phyloP scores from a whole-genome alignment of 2,329 filamentous ascomycete species.

The Fusarium sp. region DNA sequence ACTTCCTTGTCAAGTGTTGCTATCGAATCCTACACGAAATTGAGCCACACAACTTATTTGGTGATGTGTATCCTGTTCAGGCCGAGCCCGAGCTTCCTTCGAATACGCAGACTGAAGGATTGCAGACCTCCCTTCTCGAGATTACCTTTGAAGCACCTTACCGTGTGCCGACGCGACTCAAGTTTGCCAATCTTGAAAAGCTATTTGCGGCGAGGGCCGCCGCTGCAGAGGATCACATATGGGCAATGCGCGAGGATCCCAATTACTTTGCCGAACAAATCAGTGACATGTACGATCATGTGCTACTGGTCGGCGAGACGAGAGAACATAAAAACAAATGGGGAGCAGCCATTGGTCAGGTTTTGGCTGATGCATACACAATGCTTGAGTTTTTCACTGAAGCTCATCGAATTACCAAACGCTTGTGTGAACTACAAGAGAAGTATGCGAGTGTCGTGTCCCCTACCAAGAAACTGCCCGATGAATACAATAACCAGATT shows the following conservation, averaged over 20 bases:
- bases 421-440: background rate
- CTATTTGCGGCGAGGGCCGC: background rate
- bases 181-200: background rate
- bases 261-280: background rate
- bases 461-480: background rate
- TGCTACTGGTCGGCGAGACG: background rate
- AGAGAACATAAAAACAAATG: background rate
- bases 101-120: accelerated
- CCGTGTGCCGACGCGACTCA: background rate
- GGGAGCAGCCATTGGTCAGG: background rate
- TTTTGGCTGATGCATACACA: background rate
- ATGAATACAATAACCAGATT: background rate
- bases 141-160: accelerated
- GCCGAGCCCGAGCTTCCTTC: accelerated
- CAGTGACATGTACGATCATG: background rate
- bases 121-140: background rate
- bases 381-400: background rate
- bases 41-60: accelerated
- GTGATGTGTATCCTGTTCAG: accelerated
- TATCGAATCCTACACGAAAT: background rate
- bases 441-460: background rate
- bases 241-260: background rate
- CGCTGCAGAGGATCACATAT: background rate
- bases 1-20: background rate
- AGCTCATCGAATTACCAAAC: background rate